Evolutionary conservation across 495 filamentous ascomycete species (phyloP).

Genomic region (Trichoderma erinaceum): DNA sequence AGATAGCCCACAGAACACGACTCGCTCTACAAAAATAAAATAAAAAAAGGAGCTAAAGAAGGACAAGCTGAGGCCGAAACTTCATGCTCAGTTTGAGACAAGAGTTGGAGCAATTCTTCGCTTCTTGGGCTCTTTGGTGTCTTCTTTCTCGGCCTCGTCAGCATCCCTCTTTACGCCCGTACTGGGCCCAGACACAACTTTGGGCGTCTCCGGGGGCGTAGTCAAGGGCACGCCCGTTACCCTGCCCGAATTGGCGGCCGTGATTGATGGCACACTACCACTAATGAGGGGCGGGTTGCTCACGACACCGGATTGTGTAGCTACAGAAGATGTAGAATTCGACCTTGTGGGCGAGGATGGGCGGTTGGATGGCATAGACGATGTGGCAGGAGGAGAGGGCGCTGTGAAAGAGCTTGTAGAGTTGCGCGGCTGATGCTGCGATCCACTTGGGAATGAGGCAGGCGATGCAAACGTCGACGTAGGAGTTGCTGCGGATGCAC

Average conservation of each 20-base stretch:
- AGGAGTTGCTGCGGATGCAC: constrained; percentile 61
- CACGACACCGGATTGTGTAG: constrained; percentile 51
- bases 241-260: constrained; percentile 60
- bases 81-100: constrained; percentile 30
- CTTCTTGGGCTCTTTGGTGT: constrained; percentile 54
- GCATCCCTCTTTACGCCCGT: constrained; percentile 55
- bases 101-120: constrained; percentile 73
- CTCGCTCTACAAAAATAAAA: neutral
- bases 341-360: constrained; percentile 74
- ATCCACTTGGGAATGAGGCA: constrained; percentile 45
- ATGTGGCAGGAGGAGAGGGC: constrained; percentile 49
- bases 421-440: constrained; percentile 44
- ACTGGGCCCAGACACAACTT: constrained; percentile 43
- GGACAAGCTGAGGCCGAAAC: neutral
- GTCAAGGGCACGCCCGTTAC: constrained; percentile 51
- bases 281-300: constrained; percentile 75
- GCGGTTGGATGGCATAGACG: constrained; percentile 43
- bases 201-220: constrained; percentile 77
- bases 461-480: constrained; percentile 52
- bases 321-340: constrained; percentile 79
- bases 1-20: neutral
- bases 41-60: neutral
- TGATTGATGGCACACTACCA: constrained; percentile 66
- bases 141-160: constrained; percentile 45
- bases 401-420: constrained; percentile 47